These are phyloP conservation scores for Periconia digitata DNA, from an alignment of 2,329 filamentous ascomycete species.

Conservation along the genomic window DNA sequence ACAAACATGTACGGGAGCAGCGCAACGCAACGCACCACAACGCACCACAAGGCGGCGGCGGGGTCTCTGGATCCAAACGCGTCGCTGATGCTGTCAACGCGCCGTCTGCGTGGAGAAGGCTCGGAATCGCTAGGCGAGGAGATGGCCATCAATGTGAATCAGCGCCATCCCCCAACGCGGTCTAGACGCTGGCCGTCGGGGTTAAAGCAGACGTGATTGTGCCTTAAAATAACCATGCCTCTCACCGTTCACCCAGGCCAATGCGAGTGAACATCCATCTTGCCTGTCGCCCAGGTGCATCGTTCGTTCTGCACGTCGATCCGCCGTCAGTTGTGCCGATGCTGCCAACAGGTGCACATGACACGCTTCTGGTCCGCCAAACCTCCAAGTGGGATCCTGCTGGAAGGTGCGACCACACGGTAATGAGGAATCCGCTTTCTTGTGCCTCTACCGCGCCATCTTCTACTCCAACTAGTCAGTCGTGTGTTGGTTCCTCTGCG, in stretches of 20 bases:
- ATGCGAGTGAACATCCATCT: too few relatives aligned
- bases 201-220: slow-evolving; percentile 1
- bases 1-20: background rate
- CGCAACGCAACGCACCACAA: background rate
- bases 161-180: slow-evolving; percentile 1
- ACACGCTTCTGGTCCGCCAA: too few relatives aligned
- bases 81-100: background rate
- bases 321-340: too few relatives aligned
- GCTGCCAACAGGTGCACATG: too few relatives aligned
- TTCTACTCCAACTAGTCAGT: background rate
- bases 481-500: background rate
- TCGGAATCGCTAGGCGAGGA: slow-evolving; percentile 7
- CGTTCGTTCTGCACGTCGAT: too few relatives aligned
- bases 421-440: too few relatives aligned
- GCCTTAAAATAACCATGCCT: slow-evolving; percentile 4
- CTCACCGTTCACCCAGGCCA: slow-evolving; percentile 1
- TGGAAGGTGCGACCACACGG: too few relatives aligned
- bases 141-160: slow-evolving; percentile 12
- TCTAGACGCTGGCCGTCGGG: slow-evolving; percentile 6
- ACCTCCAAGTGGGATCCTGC: too few relatives aligned
- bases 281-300: too few relatives aligned
- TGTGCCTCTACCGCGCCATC: too few relatives aligned
- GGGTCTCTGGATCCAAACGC: background rate
- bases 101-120: background rate
- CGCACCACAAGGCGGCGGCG: background rate